Evolutionary conservation across 306 rosid species (phyloP).

Genomic region (Acmispon strigosus): DNA sequence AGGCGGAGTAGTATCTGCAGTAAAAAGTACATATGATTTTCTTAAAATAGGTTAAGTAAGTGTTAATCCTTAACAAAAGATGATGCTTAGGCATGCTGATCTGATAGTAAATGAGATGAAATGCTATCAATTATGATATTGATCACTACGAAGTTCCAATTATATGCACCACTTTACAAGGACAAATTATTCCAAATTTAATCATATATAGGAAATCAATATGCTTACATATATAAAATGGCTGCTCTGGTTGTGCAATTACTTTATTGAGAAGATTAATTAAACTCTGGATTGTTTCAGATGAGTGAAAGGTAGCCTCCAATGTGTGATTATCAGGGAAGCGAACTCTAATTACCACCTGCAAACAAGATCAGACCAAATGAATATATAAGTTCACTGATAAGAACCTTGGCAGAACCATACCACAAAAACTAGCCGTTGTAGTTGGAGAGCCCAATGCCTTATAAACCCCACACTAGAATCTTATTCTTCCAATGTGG

Average conservation of each 20-base stretch:
- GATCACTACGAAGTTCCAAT: neutral
- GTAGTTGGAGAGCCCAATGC: neutral
- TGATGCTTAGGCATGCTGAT: neutral
- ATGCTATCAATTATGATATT: neutral
- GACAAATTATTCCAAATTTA: neutral
- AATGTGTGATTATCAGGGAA: slow-evolving; percentile 91
- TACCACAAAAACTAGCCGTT: neutral
- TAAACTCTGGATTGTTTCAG: slow-evolving; percentile 74
- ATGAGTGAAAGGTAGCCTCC: slow-evolving; percentile 79
- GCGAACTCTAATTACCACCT: slow-evolving; percentile 83
- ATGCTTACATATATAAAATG: slow-evolving; percentile 77
- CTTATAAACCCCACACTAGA: neutral
- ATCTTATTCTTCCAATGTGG: neutral
- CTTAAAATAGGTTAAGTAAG: neutral
- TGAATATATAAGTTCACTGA: neutral
- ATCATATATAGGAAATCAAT: neutral
- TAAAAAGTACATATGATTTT: neutral
- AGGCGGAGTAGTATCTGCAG: slow-evolving; percentile 88
- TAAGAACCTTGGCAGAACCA: neutral
- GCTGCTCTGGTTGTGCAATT: slow-evolving; percentile 59
- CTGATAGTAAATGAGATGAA: neutral
- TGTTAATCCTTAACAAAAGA: neutral
- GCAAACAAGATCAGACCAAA: slow-evolving; percentile 26
- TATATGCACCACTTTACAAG: neutral
- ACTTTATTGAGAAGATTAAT: slow-evolving; percentile 68